phyloP scores from a whole-genome alignment of 257 asterid genomes.

The Solanum pinnatisectum region DNA sequence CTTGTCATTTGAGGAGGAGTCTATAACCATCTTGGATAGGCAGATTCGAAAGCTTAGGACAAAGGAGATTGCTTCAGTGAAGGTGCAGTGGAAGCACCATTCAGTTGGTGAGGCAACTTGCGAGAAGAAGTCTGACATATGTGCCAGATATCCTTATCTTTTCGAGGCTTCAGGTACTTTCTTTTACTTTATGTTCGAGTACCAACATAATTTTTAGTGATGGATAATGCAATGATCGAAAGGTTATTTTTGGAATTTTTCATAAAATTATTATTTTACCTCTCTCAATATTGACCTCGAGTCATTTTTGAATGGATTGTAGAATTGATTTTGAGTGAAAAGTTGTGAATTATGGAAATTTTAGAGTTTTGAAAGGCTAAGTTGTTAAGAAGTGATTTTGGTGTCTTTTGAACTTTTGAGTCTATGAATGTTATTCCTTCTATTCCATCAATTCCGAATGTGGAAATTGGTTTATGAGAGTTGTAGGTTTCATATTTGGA shows the following conservation, averaged over 20 bases:
- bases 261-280: not conserved
- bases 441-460: rapidly evolving
- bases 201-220: not conserved
- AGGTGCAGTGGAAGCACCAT: not conserved
- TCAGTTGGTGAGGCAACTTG: not conserved
- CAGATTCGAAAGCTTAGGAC: not conserved
- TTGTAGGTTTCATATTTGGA: not conserved
- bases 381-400: too few species aligned
- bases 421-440: not conserved
- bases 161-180: not conserved
- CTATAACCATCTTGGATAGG: not conserved
- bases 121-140: not conserved
- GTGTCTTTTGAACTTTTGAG: not conserved
- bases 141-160: too few species aligned
- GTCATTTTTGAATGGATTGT: too few species aligned
- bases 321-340: not conserved
- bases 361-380: not conserved
- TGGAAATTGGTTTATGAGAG: not conserved
- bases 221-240: not conserved
- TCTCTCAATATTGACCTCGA: not conserved
- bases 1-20: not conserved
- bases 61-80: not conserved
- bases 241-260: not conserved
- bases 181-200: not conserved
- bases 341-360: not conserved